Base-by-base conservation (phyloP, 768 basidiomycete species). In the Megacollybia marginata region DNA sequence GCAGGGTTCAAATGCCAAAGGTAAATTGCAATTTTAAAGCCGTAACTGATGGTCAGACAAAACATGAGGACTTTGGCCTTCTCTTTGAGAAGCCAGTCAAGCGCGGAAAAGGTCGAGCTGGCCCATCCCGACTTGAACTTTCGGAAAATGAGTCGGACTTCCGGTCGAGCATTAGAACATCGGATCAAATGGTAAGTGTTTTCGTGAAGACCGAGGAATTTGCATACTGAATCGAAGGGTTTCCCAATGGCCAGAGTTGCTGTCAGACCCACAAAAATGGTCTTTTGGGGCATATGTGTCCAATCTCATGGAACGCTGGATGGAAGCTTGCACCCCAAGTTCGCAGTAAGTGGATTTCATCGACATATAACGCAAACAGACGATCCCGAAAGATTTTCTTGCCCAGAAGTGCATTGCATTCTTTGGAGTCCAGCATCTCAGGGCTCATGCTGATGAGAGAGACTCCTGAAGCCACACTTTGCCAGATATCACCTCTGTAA, bases 51-150 rank as follows among this genome's bases (percentile, higher is more conserved):
- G 1, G 64, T 59, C 16, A 55, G 50, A 47, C 58, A 56, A 38
- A 65, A 68, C 2, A 68, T 57, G 9, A 66, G 47, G 1, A 58
- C 64, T n/a, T 57, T 60, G 35, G 49, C 18, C 4, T 44, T 42
- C 6, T 36, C 42, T 0, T 53, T 42, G 5, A 66, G n/a, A 23
- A 66, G 45, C 65, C 62, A 65, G 13, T 49, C 50, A 16, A 66
- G 54, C 38, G 62, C 54, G 0, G 56, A 58, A 50, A 64, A 64
- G 13, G 18, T 19, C 2, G 15, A 40, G 10, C 57, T 56, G 1
- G 44, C 55, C 44, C 54, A 46, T 5, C 59, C 56, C 15, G 56
- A 54, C 12, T 32, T 34, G 9, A 63, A 47, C 10, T 52, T 53
- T 0, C 56, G 52, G 33, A 62, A 54, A 4, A 60, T 47, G 13